Evolutionary conservation across 805 yeast genomes (phyloP).

Genomic region (Blastobotrys americana): DNA sequence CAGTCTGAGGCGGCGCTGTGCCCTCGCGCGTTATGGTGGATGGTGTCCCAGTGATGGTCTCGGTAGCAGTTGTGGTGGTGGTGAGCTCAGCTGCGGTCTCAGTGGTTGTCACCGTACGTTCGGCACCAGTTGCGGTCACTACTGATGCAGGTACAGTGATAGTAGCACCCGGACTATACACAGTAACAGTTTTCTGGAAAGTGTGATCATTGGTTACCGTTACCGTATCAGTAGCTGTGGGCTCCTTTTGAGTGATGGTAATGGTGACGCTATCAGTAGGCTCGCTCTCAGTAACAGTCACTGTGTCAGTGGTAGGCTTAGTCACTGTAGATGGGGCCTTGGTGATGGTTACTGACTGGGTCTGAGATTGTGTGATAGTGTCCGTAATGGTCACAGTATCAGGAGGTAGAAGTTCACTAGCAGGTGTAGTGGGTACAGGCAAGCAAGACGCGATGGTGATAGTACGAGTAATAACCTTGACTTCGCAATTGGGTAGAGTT

Average conservation of each 20-base stretch:
- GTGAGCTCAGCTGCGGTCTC: constrained; percentile 7
- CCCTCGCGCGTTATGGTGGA: constrained; percentile 10
- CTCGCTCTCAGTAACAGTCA: not conserved
- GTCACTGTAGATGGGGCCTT: constrained; percentile 10
- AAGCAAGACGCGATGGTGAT: constrained; percentile 1
- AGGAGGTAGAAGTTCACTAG: constrained; percentile 1
- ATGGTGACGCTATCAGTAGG: constrained; percentile 6
- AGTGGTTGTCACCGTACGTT: constrained; percentile 5
- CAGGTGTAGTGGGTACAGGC: not conserved
- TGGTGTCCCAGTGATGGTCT: constrained; percentile 2
- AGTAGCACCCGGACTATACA: constrained; percentile 9
- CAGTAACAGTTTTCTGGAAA: constrained; percentile 17
- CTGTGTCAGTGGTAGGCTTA: constrained; percentile 1
- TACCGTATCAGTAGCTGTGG: constrained; percentile 9
- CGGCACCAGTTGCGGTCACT: constrained; percentile 1
- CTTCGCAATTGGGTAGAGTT: constrained; percentile 41
- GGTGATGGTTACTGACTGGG: constrained; percentile 6
- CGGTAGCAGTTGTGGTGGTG: constrained; percentile 17
- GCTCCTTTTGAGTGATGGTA: constrained; percentile 8
- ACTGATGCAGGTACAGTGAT: not conserved
- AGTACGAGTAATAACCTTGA: not conserved
- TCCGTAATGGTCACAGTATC: not conserved
- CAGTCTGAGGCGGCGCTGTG: constrained; percentile 9
- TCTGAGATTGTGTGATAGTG: constrained; percentile 4
- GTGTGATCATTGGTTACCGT: constrained; percentile 6